Base-by-base conservation (phyloP, 495 filamentous ascomycete genomes). In the Podospora bellae-mahoneyi region DNA sequence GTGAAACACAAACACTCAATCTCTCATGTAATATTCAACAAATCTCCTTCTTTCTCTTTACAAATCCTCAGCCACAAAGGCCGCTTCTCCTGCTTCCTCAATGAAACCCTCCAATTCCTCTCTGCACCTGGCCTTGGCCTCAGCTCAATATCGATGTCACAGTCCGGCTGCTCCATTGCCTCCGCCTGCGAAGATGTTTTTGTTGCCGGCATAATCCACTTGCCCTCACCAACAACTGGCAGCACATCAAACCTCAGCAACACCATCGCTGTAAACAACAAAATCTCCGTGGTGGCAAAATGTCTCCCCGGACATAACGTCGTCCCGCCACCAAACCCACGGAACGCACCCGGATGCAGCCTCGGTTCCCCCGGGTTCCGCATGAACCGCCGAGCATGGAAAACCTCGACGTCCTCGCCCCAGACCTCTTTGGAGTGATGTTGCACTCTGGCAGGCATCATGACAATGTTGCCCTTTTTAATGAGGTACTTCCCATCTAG, bases 241-340 rank as follows among this genome's bases (percentile, higher is more conserved):
- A 67, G 23, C 3, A 82, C 67, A 28, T 84, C 81, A 65, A 80
- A 84, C 57, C 79, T 73, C 6, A 78, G 65, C 20, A 80, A 69
- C 39, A 84, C 15, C 44, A 80, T 69, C 15, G 79, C 79, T 16
- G 78, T 71, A 58, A 78, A 44, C 23, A 74, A 63, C 66, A 79
- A 66, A 19, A 79, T 72, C 68, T 80, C 76, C 2, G 73, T 73
- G 13, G 69, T 76, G 10, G 75, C 78, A 64, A 80, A 81, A 32
- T 76, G 72, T 7, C 76, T 70, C 7, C 75, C 77, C n/a, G 77
- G 77, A 64, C 77, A 79, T 16, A 80, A 64, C 7, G 74, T 66
- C 3, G 73, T 66, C 3, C 74, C 74, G 26, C 76, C 76, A 7
- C 77, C 78, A 26, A 77, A 81, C 0, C 71, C 69, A 6, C 77